Percentiles rank a stretch among this genome's conserved stretches.
phyloP scores from a whole-genome alignment of 106 monocot species.

The Alisma plantagoaquatica region DNA sequence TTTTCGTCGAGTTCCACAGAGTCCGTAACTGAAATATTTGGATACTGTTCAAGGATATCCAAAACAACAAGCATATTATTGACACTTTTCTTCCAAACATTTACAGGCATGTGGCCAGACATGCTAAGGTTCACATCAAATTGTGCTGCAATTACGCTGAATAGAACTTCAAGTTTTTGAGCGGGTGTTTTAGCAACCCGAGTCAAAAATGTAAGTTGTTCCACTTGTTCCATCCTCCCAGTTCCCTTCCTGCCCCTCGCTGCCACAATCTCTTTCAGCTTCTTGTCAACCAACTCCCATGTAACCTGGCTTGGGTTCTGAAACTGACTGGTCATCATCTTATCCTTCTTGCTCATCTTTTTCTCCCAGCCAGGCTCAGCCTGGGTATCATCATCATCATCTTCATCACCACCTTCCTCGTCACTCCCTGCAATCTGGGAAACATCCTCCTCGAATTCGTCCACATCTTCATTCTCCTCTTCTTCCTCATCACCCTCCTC shows the following conservation, averaged over 20 bases:
- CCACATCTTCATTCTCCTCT: too few relatives aligned
- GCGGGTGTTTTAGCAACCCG: slow-evolving; percentile 87
- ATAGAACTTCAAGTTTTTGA: slow-evolving; percentile 69
- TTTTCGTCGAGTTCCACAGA: too few relatives aligned
- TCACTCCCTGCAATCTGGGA: too few relatives aligned
- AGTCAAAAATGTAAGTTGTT: slow-evolving; percentile 72
- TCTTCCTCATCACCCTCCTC: too few relatives aligned
- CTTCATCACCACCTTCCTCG: slow-evolving; percentile 32
- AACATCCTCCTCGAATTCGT: too few relatives aligned
- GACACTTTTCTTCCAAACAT: slow-evolving; percentile 83
- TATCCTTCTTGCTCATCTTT: slow-evolving; percentile 42
- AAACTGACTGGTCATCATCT: slow-evolving; percentile 54
- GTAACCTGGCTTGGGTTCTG: slow-evolving; percentile 71
- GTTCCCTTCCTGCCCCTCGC: slow-evolving; percentile 79
- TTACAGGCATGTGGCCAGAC: slow-evolving; percentile 72
- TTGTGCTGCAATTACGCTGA: slow-evolving; percentile 66
- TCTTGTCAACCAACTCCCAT: slow-evolving; percentile 75
- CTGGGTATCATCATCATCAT: too few relatives aligned
- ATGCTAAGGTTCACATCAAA: slow-evolving; percentile 91
- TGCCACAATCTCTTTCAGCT: too few relatives aligned
- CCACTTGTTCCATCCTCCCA: slow-evolving; percentile 70
- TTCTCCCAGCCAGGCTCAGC: too few relatives aligned
- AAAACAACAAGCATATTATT: too few relatives aligned
- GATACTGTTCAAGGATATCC: too few relatives aligned
- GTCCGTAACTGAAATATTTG: too few relatives aligned